These are phyloP conservation scores for Podospora pseudopauciseta DNA, from an alignment of 495 filamentous ascomycete species.

Conservation along the genomic window DNA sequence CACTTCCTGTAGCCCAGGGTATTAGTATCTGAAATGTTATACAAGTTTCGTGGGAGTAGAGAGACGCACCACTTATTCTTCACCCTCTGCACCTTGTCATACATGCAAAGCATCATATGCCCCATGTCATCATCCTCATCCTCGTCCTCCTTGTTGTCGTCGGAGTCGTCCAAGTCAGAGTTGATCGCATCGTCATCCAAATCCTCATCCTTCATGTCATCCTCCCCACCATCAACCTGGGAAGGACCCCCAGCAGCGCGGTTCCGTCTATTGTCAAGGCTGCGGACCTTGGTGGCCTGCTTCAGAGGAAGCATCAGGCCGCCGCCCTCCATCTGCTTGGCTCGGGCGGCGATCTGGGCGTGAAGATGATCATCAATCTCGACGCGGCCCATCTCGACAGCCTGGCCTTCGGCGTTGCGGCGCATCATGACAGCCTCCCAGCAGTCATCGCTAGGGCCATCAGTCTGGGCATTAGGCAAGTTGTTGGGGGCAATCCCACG, in stretches of 20 bases:
- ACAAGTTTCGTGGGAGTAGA: not conserved
- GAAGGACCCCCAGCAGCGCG: constrained; percentile 25
- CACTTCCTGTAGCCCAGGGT: constrained; percentile 63
- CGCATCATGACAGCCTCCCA: constrained; percentile 51
- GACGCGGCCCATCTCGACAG: constrained; percentile 47
- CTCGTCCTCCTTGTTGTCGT: constrained; percentile 73
- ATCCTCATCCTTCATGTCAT: constrained; percentile 59
- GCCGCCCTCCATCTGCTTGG: constrained; percentile 69
- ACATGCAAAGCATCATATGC: constrained; percentile 96
- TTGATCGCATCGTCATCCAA: constrained; percentile 95
- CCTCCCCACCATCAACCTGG: constrained; percentile 69
- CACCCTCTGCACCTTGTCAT: constrained; percentile 97
- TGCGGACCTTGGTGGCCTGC: constrained; percentile 36
- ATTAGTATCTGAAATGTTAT: not conserved
- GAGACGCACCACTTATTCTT: constrained; percentile 92
- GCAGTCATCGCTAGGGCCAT: constrained; percentile 49
- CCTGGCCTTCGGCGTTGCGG: constrained; percentile 33
- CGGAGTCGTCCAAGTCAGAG: constrained; percentile 93
- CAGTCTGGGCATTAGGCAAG: constrained; percentile 40
- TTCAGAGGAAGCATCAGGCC: constrained; percentile 73
- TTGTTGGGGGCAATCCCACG: constrained; percentile 38
- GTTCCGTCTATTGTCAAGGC: constrained; percentile 27
- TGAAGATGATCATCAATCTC: constrained; percentile 61
- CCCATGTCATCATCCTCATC: constrained; percentile 76
- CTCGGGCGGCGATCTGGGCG: constrained; percentile 62